phyloP scores from a whole-genome alignment of 2,329 filamentous ascomycete genomes.

The Fusarium veterinarium region DNA sequence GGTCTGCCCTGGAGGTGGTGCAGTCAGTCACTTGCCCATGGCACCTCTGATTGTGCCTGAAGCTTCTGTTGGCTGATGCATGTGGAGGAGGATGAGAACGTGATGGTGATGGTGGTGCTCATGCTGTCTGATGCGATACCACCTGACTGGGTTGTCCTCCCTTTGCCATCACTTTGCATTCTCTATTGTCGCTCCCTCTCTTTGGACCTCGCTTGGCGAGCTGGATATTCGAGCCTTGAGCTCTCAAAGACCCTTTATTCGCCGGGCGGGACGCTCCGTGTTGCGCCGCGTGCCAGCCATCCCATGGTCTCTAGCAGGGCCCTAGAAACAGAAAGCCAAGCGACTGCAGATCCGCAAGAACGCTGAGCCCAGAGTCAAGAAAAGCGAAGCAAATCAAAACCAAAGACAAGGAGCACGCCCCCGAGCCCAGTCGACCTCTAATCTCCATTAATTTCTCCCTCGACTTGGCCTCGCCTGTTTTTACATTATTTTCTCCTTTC shows the following conservation, averaged over 20 bases:
- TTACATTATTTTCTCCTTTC: slow-evolving; percentile 13
- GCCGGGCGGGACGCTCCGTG: slow-evolving; percentile 39
- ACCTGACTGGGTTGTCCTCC: slow-evolving; percentile 32
- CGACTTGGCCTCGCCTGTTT: slow-evolving; percentile 13
- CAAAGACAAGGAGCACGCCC: slow-evolving; percentile 38
- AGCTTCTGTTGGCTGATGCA: slow-evolving; percentile 22
- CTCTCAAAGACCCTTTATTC: slow-evolving; percentile 34
- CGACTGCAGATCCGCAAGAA: slow-evolving; percentile 38
- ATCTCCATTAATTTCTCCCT: slow-evolving; percentile 32
- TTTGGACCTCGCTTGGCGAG: slow-evolving; percentile 15
- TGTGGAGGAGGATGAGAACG: slow-evolving; percentile 27
- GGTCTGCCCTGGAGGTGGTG: slow-evolving; percentile 22
- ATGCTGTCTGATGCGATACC: slow-evolving; percentile 35
- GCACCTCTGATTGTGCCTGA: slow-evolving; percentile 17
- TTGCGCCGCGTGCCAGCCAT: slow-evolving; percentile 42
- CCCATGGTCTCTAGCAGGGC: slow-evolving; percentile 28
- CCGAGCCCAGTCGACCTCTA: slow-evolving; percentile 11
- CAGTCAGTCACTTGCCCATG: slow-evolving; percentile 30
- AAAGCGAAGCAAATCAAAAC: slow-evolving; percentile 36
- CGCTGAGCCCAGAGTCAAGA: slow-evolving; percentile 29
- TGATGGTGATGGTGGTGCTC: slow-evolving; percentile 35
- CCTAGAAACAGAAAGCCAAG: slow-evolving; percentile 32
- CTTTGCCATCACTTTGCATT: slow-evolving; percentile 30
- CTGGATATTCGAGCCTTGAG: slow-evolving; percentile 21
- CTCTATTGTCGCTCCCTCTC: slow-evolving; percentile 5